A percentile compares a stretch with the other conserved stretches of the same genome.
phyloP scores from a whole-genome alignment of 352 stramenopile genomes.

The Thalassiosira mediterranea region DNA sequence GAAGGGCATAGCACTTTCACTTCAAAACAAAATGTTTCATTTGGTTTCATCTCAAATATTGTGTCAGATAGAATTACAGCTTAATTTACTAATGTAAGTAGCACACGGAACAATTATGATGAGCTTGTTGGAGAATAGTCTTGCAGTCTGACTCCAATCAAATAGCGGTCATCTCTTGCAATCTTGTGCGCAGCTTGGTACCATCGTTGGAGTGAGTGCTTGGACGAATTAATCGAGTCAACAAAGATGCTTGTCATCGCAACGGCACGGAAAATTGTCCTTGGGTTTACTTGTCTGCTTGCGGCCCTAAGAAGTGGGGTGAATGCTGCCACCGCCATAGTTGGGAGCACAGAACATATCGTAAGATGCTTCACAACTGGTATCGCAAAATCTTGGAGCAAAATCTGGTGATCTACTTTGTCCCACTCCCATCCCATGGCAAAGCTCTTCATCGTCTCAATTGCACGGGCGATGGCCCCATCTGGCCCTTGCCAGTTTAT shows the following conservation, averaged over 20 bases:
- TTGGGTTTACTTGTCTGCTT: too few relatives aligned
- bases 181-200: constrained; percentile 76
- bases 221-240: constrained; percentile 39
- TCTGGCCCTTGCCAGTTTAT: constrained; percentile 73
- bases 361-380: constrained; percentile 52
- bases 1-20: neutral
- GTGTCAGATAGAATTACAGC: too few relatives aligned
- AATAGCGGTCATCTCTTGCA: constrained; percentile 77
- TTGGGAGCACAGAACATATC: constrained; percentile 33
- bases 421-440: constrained; percentile 73
- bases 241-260: constrained; percentile 30
- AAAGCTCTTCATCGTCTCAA: constrained; percentile 48
- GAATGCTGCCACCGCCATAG: constrained; percentile 13
- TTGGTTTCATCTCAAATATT: too few relatives aligned
- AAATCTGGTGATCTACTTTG: constrained; percentile 57
- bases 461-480: constrained; percentile 58
- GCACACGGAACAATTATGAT: constrained; percentile 14
- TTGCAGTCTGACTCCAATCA: constrained; percentile 74
- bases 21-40: constrained; percentile 3
- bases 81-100: too few relatives aligned
- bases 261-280: constrained; percentile 45
- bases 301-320: constrained; percentile 4
- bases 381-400: constrained; percentile 65
- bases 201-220: constrained; percentile 53
- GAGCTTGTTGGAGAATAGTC: constrained; percentile 74